A percentile compares a stretch with the other conserved stretches of the same genome.
phyloP scores from a whole-genome alignment of 1,284 basidiomycete genomes.

The Rhodotorula mucilaginosa region DNA sequence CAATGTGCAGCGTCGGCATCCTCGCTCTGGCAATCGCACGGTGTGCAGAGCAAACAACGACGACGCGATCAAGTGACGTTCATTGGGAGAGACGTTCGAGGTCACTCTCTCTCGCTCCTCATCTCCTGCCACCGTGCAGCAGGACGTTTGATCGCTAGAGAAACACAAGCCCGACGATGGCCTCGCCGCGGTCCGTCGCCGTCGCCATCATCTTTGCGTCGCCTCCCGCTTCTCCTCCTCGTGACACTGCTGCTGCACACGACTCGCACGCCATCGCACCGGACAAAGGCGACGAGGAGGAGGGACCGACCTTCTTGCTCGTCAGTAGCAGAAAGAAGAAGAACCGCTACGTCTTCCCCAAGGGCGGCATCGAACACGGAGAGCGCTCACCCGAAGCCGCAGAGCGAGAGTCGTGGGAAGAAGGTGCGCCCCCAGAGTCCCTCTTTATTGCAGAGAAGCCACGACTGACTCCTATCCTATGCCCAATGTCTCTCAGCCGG shows the following conservation, averaged over 20 bases:
- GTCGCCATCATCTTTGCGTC: conserved; percentile 20
- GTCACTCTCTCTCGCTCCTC: background rate
- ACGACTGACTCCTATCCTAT: too few species aligned
- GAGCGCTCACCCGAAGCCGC: conserved; percentile 23
- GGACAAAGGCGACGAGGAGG: background rate
- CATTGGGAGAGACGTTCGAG: background rate
- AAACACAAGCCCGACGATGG: background rate
- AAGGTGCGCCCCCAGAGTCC: conserved; percentile 20
- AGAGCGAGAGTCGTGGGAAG: conserved; percentile 37
- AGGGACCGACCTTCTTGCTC: conserved; percentile 24
- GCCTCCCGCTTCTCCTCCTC: background rate
- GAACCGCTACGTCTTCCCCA: conserved; percentile 36
- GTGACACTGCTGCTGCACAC: background rate
- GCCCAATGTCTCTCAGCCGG: conserved; percentile 15
- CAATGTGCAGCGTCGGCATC: conserved; percentile 9
- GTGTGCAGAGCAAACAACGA: background rate
- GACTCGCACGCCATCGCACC: background rate
- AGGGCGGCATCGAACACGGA: conserved; percentile 36
- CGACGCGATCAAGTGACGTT: background rate
- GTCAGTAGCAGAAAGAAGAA: conserved; percentile 28
- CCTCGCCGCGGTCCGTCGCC: conserved; percentile 28
- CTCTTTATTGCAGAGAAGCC: background rate
- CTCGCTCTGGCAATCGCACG: background rate
- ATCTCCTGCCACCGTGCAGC: background rate
- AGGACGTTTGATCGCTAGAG: too few species aligned